Evolutionary conservation across 257 asterid genomes (phyloP), one percentile per base, ranked within the genome.

Genomic region (Solanum piurae): DNA sequence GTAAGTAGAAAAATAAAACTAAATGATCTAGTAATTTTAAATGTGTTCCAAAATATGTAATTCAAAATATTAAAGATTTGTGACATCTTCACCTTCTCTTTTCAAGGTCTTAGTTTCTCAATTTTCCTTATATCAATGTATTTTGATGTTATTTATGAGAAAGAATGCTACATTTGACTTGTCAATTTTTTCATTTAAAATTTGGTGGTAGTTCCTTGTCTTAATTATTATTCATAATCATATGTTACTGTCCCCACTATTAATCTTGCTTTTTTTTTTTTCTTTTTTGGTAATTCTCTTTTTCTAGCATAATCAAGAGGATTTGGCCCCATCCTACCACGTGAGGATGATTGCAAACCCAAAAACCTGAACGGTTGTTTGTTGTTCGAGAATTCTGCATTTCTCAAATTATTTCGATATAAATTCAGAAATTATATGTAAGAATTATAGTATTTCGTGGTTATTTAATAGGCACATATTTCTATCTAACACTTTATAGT

Each of bases 311-410:
- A 82, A 82, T 82, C 86, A 49, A 82, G 69, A 82, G 29, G 31
- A 82, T 82, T 58, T 82, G 71, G 20, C 21, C 85, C 86, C 86
- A 82, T 82, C 44, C 69, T 29, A 49, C 86, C 11, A 49, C 86
- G 42, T 49, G 44, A 82, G 66, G 44, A 82, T 49, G 86, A 82
- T 82, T 46, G 68, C 69, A 80, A 80, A 2, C 42, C 85, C 20
- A 46, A 29, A 79, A 44, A 10, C 18, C n/a, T 18, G 4, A 16
- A 52, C 9, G 62, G 4, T 18, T 6, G 62, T 18, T 55, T 18
- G 10, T 18, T 20, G n/a, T 55, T 55, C 10, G 3, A 55, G n/a
- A 55, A 55, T 55, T 55, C 0, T 55, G 1, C 0, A 55, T 55
- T 1, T 55, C 0, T 8, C 8, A 14, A 14, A 49, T 49, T 49